Evolutionary conservation across 2,329 filamentous ascomycete species (phyloP).

Genomic region (Cercospora janseana): DNA sequence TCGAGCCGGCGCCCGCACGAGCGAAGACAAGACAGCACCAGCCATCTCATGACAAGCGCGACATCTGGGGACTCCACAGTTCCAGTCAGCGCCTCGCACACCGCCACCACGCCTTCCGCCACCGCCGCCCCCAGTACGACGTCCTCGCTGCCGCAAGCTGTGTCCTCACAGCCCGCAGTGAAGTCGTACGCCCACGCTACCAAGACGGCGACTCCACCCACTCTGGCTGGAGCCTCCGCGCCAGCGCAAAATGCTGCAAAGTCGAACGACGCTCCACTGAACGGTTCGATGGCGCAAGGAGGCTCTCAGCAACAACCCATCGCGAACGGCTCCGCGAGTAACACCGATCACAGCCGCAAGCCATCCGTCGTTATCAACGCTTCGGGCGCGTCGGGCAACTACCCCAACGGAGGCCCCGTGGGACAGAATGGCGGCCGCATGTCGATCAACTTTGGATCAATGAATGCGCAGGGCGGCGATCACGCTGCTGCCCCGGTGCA

Average conservation of each 20-base stretch:
- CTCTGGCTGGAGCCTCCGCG: constrained; percentile 54
- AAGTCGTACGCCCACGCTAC: constrained; percentile 63
- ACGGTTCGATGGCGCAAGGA: constrained; percentile 59
- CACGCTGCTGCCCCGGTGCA: constrained; percentile 68
- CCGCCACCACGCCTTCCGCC: constrained; percentile 49
- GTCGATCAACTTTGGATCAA: constrained; percentile 77
- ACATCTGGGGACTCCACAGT: constrained; percentile 52
- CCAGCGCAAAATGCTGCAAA: constrained; percentile 52
- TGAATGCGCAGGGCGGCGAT: constrained; percentile 63
- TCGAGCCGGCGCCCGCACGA: constrained; percentile 12
- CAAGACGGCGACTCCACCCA: constrained; percentile 53
- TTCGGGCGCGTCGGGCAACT: constrained; percentile 71
- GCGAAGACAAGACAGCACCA: constrained; percentile 11
- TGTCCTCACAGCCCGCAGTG: constrained; percentile 55
- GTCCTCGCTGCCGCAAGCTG: constrained; percentile 49
- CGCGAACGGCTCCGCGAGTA: constrained; percentile 62
- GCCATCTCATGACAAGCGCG: constrained; percentile 61
- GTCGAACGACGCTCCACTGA: constrained; percentile 70
- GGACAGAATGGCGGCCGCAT: constrained; percentile 51
- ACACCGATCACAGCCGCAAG: constrained; percentile 75
- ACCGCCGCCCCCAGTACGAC: constrained; percentile 53
- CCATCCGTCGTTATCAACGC: constrained; percentile 88
- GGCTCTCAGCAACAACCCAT: constrained; percentile 50
- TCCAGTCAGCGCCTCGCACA: constrained; percentile 40
- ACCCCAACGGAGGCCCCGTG: constrained; percentile 71